These are phyloP conservation scores for Centrapalus pauciflorus DNA, from an alignment of 129 eudicot genomes.

Conservation along the genomic window DNA sequence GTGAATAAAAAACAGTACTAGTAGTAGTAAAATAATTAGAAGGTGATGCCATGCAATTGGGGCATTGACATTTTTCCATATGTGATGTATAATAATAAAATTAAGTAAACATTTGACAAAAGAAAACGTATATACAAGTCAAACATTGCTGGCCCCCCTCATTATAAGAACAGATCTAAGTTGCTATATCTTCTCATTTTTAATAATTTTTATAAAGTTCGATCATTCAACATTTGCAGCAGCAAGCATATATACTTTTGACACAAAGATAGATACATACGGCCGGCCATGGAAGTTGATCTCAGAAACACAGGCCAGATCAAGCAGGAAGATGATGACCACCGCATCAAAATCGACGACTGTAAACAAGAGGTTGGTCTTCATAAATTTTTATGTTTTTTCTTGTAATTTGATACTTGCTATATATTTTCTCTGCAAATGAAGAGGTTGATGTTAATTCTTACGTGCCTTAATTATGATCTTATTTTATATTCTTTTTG, in stretches of 20 bases:
- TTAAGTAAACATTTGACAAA: constrained; percentile 45
- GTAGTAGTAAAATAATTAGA: constrained; percentile 18
- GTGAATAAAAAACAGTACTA: constrained; percentile 6
- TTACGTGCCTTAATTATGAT: no score
- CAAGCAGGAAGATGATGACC: constrained; percentile 30
- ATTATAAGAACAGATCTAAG: constrained; percentile 41
- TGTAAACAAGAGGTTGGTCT: constrained; percentile 22
- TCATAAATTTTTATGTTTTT: background rate
- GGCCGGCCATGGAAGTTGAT: constrained; percentile 28
- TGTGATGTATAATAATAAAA: no score
- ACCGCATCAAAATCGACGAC: constrained; percentile 18
- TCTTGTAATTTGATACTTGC: background rate
- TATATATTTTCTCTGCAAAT: background rate
- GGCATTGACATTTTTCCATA: constrained; percentile 57
- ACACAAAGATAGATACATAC: background rate
- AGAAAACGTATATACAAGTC: constrained; percentile 45
- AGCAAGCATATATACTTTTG: constrained; percentile 10
- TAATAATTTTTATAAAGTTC: constrained; percentile 25
- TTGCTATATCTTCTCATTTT: constrained; percentile 25
- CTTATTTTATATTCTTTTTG: background rate
- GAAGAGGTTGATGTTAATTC: background rate
- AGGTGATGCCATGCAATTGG: constrained; percentile 41
- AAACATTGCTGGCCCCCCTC: constrained; percentile 54
- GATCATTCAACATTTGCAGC: constrained; percentile 7
- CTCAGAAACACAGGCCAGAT: constrained; percentile 11